Conservation (phyloP, 2,329 filamentous ascomycete species). For the Coniella vitis region DNA sequence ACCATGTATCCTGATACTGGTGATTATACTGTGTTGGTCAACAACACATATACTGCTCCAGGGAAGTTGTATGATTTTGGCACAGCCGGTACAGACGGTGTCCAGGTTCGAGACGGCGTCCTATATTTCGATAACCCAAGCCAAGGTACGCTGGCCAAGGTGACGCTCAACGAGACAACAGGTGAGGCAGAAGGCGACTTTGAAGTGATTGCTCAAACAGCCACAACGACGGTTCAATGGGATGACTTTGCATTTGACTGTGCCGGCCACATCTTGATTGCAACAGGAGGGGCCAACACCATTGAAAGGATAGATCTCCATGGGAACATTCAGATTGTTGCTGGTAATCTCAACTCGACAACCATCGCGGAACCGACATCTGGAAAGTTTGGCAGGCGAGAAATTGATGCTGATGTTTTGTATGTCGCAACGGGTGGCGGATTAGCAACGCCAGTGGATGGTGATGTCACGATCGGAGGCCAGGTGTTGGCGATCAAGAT, state of each 20-base stretch:
- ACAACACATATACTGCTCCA: slow-evolving; percentile 20
- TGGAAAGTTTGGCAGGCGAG: slow-evolving; percentile 14
- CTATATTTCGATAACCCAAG: slow-evolving; percentile 24
- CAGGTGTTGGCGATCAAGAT: slow-evolving; percentile 13
- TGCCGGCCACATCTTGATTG: slow-evolving; percentile 17
- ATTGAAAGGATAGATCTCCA: slow-evolving; percentile 15
- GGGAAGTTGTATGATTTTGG: slow-evolving; percentile 12
- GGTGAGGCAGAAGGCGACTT: slow-evolving; percentile 16
- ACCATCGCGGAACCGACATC: slow-evolving; percentile 15
- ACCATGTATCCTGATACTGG: slow-evolving; percentile 19
- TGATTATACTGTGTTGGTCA: slow-evolving; percentile 19
- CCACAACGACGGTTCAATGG: slow-evolving; percentile 11
- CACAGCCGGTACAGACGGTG: slow-evolving; percentile 20
- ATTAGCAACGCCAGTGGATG: slow-evolving; percentile 10
- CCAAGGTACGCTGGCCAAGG: slow-evolving; percentile 17
- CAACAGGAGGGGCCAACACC: slow-evolving; percentile 17
- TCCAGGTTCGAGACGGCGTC: slow-evolving; percentile 19
- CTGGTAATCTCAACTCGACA: slow-evolving; percentile 17
- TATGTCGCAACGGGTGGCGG: slow-evolving; percentile 15
- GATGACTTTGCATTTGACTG: slow-evolving; percentile 21
- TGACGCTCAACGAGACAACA: slow-evolving; percentile 15
- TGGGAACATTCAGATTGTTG: slow-evolving; percentile 14
- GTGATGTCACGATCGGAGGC: slow-evolving; percentile 12
- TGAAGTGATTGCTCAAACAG: slow-evolving; percentile 11
- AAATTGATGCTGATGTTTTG: slow-evolving; percentile 6